Base-by-base conservation (phyloP, 805 yeast genomes). In the Torulaspora maleeae region DNA sequence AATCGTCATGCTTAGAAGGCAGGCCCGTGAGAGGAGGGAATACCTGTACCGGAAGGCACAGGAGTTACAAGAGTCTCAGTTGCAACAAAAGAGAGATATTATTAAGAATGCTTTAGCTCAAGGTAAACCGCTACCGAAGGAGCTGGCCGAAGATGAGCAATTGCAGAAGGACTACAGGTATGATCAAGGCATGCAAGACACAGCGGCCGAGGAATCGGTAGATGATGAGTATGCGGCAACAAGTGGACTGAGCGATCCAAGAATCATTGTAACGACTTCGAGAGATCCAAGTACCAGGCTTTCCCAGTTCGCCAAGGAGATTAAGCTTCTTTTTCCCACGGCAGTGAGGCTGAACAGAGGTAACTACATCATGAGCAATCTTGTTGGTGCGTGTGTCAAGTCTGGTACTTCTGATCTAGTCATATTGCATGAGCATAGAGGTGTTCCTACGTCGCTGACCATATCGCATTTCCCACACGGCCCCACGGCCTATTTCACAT, bases 401-500 rank as follows among this genome's bases (percentile, higher is more conserved):
- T 80, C 91, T 0, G 86, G 85, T 13, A 80, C 91, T 8, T 83
- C 93, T 1, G 99, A 93, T 64, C 69, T 93, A 54, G 72, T 93
- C 19, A 76, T 93, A 3, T 69, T 93, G 17, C 98, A 93, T 64
- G 99, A 93, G 64, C 99, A 93, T 68, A 77, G 99, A 68, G 99
- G 99, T 78, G 91, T 87, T 0, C 99, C 99, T 42, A 90, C 96
- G 0, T 86, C 96, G 1, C 60, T 93, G 48, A 91, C 98, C 1
- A 71, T 93, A 22, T 83, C 93, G 27, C 99, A 93, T 72, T 86
- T 93, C 65, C 99, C 99, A 3, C 96, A 93, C 63, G 99, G 99
- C 0, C 99, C 99, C 15, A 86, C 97, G 2, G 95, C 93, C 27
- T 83, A 86, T 37, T 93, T 93, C 73, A 86, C 97, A 9, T 71